Conservation (phyloP, 2,329 filamentous ascomycete genomes). For the Amylocarpus encephaloides region DNA sequence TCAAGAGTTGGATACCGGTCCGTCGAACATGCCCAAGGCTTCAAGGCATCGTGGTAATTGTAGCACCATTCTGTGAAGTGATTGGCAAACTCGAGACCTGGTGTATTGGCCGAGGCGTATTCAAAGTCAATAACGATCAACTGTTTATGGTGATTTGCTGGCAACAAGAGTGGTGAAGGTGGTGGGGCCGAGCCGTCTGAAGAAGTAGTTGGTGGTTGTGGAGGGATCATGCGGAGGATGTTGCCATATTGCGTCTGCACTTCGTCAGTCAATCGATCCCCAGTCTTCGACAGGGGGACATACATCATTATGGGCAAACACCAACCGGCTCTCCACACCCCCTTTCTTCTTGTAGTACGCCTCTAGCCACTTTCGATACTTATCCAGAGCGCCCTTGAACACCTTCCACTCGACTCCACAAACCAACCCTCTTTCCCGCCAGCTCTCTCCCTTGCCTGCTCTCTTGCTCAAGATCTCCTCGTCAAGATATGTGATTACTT, state of each 20-base stretch:
- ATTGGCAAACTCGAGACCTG: constrained; percentile 89
- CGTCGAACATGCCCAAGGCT: constrained; percentile 62
- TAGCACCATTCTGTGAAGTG: constrained; percentile 99
- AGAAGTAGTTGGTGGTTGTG: constrained; percentile 52
- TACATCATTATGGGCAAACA: constrained; percentile 98
- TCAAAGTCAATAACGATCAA: constrained; percentile 98
- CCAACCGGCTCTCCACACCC: constrained; percentile 65
- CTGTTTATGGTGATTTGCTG: constrained; percentile 91
- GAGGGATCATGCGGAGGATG: constrained; percentile 67
- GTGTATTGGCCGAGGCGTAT: constrained; percentile 83
- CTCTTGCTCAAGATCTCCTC: constrained; percentile 44
- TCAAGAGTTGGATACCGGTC: constrained; percentile 68
- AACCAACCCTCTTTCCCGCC: constrained; percentile 67
- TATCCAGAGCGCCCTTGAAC: constrained; percentile 69
- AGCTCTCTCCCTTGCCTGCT: constrained; percentile 40
- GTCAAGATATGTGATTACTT: constrained; percentile 46
- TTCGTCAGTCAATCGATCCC: constrained; percentile 7
- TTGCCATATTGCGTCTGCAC: constrained; percentile 93
- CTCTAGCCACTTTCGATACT: constrained; percentile 70
- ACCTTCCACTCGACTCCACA: constrained; percentile 77
- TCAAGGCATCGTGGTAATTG: constrained; percentile 76
- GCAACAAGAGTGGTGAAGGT: constrained; percentile 75
- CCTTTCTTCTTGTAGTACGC: constrained; percentile 61
- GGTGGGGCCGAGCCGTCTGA: constrained; percentile 13
- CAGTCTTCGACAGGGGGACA: constrained; percentile 32